Evolutionary conservation across 129 eudicot species (phyloP).

Genomic region (Tagetes erecta): DNA sequence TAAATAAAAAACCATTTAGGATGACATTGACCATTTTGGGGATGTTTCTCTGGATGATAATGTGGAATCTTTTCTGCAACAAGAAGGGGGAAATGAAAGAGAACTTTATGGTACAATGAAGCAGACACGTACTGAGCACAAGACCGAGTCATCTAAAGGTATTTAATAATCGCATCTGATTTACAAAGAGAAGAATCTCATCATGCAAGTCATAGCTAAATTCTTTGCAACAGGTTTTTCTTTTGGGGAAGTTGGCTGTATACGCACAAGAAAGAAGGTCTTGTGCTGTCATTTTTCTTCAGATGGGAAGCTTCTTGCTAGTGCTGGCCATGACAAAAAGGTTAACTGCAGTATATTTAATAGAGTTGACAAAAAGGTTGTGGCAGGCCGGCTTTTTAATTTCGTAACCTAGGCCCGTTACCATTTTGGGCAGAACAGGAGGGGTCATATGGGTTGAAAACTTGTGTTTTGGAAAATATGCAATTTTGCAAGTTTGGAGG

Average conservation of each 20-base stretch:
- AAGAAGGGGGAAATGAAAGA: conserved; percentile 74
- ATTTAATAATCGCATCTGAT: not conserved
- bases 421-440: no score
- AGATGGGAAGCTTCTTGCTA: conserved; percentile 93
- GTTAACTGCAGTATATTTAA: conserved; percentile 28
- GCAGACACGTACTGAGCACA: conserved; percentile 76
- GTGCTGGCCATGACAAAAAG: conserved; percentile 98
- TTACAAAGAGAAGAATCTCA: conserved; percentile 8
- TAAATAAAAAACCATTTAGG: conserved; percentile 38
- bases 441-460: no score
- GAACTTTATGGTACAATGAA: conserved; percentile 60
- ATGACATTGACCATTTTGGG: conserved; percentile 83
- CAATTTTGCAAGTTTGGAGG: no score
- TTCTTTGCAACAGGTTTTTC: conserved; percentile 60
- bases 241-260: conserved; percentile 86
- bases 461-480: no score
- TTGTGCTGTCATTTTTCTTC: conserved; percentile 96
- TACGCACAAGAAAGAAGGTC: conserved; percentile 85
- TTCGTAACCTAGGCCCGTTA: no score
- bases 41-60: conserved; percentile 83
- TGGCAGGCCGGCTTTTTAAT: not conserved
- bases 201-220: conserved; percentile 4
- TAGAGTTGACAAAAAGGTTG: not conserved
- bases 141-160: conserved; percentile 82
- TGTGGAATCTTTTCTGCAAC: conserved; percentile 89